These are phyloP conservation scores for Amoeboaphelidium protococcarum DNA, from an alignment of 371 early-diverging fungal genomes.

Conservation along the genomic window DNA sequence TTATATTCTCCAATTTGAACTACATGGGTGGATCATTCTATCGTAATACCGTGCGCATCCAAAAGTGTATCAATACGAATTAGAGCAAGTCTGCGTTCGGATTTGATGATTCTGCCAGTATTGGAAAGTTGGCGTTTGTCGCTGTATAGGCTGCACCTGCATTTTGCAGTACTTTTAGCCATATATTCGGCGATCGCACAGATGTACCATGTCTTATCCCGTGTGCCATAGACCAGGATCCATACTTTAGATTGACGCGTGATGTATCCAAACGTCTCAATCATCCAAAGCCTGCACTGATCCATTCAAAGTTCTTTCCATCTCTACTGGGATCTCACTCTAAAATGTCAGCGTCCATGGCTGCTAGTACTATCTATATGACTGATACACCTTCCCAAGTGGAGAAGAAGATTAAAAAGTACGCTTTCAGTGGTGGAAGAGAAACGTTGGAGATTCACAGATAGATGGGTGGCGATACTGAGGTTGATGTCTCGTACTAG, in stretches of 20 bases:
- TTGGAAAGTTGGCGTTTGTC: slow-evolving; percentile 79
- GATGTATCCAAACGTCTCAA: slow-evolving; percentile 85
- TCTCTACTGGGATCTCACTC: slow-evolving; percentile 86
- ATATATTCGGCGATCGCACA: slow-evolving; percentile 66
- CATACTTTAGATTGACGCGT: slow-evolving; percentile 96
- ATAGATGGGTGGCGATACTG: slow-evolving; percentile 77
- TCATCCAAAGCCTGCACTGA: slow-evolving; percentile 83
- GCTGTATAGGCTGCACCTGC: slow-evolving; percentile 81
- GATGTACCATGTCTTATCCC: slow-evolving; percentile 94
- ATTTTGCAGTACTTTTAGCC: slow-evolving; percentile 79
- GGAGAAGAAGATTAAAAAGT: slow-evolving; percentile 93
- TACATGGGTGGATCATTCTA: slow-evolving; percentile 74
- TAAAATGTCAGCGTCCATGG: slow-evolving; percentile 94
- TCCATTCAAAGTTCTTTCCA: slow-evolving; percentile 94
- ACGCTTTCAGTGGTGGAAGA: slow-evolving; percentile 92
- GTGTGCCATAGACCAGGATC: slow-evolving; percentile 99
- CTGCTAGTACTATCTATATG: slow-evolving; percentile 81
- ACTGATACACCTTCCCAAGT: slow-evolving; percentile 78
- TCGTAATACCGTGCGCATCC: slow-evolving; percentile 63
- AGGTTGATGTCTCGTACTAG: slow-evolving; percentile 91
- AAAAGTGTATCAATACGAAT: slow-evolving; percentile 54
- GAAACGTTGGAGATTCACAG: slow-evolving; percentile 78
- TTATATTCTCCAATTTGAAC: slow-evolving; percentile 90
- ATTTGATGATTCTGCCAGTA: slow-evolving; percentile 53
- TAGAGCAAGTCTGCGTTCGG: slow-evolving; percentile 75